These are phyloP conservation scores for Phlegmacium glaucopus DNA, from an alignment of 768 basidiomycete genomes.

Conservation along the genomic window DNA sequence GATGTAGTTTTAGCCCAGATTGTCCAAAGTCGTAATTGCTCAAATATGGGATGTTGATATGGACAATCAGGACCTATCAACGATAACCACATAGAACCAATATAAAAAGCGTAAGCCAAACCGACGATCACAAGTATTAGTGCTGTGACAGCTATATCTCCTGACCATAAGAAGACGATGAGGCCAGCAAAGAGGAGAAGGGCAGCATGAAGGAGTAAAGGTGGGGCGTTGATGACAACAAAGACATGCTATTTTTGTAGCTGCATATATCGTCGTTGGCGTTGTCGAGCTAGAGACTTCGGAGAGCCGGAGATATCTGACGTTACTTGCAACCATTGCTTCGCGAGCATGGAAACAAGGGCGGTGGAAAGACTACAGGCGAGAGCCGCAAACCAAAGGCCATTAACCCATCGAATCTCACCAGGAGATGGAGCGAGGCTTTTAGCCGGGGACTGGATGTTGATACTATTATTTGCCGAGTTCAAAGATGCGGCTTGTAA, in stretches of 20 bases:
- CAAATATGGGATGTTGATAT: constrained; percentile 38
- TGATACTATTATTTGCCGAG: constrained; percentile 1
- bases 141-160: constrained; percentile 28
- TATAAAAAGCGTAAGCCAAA: constrained; percentile 34
- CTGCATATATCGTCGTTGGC: constrained; percentile 34
- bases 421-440: constrained; percentile 10
- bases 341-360: constrained; percentile 42
- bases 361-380: constrained; percentile 40
- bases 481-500: constrained; percentile 16
- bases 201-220: constrained; percentile 37
- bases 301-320: constrained; percentile 34
- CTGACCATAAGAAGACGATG: constrained; percentile 38
- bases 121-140: constrained; percentile 32
- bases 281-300: constrained; percentile 32
- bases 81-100: constrained; percentile 35
- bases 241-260: constrained; percentile 37
- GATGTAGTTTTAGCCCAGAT: not conserved
- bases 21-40: constrained; percentile 26
- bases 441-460: not conserved
- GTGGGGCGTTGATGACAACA: constrained; percentile 34
- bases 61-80: constrained; percentile 38
- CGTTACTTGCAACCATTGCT: constrained; percentile 41
- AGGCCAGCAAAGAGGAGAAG: constrained; percentile 39
- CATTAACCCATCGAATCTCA: constrained; percentile 39
- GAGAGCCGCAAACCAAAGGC: constrained; percentile 43